Conservation (phyloP, 345 rosid species). For the Syzygium oleosum region DNA sequence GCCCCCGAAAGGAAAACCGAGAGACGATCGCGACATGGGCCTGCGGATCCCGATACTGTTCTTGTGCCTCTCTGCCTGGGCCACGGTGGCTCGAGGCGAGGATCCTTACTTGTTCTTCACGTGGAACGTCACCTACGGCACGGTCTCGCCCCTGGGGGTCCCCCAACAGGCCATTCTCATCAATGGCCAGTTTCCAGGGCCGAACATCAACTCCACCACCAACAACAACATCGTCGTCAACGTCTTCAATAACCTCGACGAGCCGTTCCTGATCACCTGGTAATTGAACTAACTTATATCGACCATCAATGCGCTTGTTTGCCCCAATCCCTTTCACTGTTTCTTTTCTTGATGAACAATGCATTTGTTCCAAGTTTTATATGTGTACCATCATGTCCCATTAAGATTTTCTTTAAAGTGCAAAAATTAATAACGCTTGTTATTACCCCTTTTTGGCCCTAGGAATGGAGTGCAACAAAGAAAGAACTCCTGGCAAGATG, state of each 20-base stretch:
- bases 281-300: background rate
- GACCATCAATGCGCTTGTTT: background rate
- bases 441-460: background rate
- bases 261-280: slow-evolving; percentile 61
- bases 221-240: slow-evolving; percentile 67
- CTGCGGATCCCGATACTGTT: slow-evolving; percentile 1
- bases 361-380: background rate
- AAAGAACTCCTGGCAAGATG: slow-evolving; percentile 25
- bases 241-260: slow-evolving; percentile 65
- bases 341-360: background rate
- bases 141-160: slow-evolving; percentile 43
- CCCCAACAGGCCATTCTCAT: slow-evolving; percentile 69
- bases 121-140: slow-evolving; percentile 74
- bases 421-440: background rate
- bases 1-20: slow-evolving; percentile 14
- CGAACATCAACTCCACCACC: slow-evolving; percentile 59
- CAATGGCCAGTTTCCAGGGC: slow-evolving; percentile 72
- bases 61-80: slow-evolving; percentile 23
- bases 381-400: background rate
- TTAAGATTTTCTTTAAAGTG: background rate
- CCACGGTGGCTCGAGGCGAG: slow-evolving; percentile 30
- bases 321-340: background rate
- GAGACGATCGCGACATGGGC: slow-evolving; percentile 1
- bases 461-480: slow-evolving; percentile 25
- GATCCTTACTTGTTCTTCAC: slow-evolving; percentile 54